Percentiles rank a stretch among this genome's conserved stretches.
These are phyloP conservation scores for Colletotrichum sp. DNA, from an alignment of 2,329 filamentous ascomycete species.

Conservation along the genomic window DNA sequence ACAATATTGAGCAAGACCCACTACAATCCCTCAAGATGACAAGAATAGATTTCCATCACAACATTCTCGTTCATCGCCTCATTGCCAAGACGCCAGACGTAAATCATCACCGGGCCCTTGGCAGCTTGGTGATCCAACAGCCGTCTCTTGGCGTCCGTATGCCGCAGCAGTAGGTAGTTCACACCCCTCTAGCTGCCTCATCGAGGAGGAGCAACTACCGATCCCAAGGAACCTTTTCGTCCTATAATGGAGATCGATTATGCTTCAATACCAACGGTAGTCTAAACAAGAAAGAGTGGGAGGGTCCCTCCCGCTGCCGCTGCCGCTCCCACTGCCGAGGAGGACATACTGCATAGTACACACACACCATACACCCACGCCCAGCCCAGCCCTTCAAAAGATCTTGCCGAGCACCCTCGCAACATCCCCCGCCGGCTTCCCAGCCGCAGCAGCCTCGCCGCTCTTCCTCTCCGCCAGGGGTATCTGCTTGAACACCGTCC, in stretches of 20 bases:
- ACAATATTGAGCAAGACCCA: not conserved
- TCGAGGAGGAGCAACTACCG: not conserved
- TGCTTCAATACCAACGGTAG: not conserved
- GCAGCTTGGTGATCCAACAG: not conserved
- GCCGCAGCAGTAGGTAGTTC: not conserved
- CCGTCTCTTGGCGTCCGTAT: not conserved
- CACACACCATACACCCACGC: not conserved
- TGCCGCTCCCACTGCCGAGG: not conserved
- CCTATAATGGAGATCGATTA: not conserved
- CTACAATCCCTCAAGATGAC: not conserved
- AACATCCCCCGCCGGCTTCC: constrained; percentile 60
- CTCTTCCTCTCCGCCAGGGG: constrained; percentile 58
- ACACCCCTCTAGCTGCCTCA: not conserved
- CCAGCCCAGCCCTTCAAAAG: constrained; percentile 45
- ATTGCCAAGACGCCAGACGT: not conserved
- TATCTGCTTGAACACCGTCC: constrained; percentile 71
- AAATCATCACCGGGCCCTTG: not conserved
- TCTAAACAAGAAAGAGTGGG: not conserved
- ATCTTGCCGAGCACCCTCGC: constrained; percentile 69
- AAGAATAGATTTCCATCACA: not conserved
- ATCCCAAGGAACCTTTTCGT: constrained; percentile 6
- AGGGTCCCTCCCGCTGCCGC: not conserved
- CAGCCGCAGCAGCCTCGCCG: constrained; percentile 45
- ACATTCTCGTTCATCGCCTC: not conserved
- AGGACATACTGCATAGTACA: not conserved